These are phyloP conservation scores for Globisporangium splendens DNA, from an alignment of 352 stramenopile species.

Conservation along the genomic window DNA sequence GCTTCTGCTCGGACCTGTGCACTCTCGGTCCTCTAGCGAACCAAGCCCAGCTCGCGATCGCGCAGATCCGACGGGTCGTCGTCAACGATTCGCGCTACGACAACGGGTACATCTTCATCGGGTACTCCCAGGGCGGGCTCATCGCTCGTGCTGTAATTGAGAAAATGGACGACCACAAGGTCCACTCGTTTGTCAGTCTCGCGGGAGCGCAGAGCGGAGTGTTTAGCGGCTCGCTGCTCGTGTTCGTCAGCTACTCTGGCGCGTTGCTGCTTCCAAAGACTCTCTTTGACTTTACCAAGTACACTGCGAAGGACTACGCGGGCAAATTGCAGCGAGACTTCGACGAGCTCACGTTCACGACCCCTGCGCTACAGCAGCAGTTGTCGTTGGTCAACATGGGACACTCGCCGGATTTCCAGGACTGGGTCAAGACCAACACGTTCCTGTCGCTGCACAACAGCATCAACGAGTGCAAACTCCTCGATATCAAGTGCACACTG, in stretches of 20 bases:
- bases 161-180: slow-evolving; percentile 32
- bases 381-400: slow-evolving; percentile 15
- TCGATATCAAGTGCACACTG: neutral
- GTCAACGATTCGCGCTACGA: slow-evolving; percentile 16
- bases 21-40: slow-evolving; percentile 10
- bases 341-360: slow-evolving; percentile 7
- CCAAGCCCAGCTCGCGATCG: slow-evolving; percentile 20
- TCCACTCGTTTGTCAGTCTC: slow-evolving; percentile 20
- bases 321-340: slow-evolving; percentile 23
- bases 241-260: slow-evolving; percentile 13
- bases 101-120: slow-evolving; percentile 27
- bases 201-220: slow-evolving; percentile 22
- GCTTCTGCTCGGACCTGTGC: slow-evolving; percentile 19
- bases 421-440: slow-evolving; percentile 2
- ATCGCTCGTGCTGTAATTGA: slow-evolving; percentile 23
- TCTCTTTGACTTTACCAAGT: slow-evolving; percentile 15
- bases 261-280: slow-evolving; percentile 8
- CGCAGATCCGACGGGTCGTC: slow-evolving; percentile 11
- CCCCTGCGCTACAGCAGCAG: slow-evolving; percentile 7
- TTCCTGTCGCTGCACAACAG: slow-evolving; percentile 8
- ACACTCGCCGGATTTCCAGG: slow-evolving; percentile 2
- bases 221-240: slow-evolving; percentile 20
- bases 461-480: neutral
- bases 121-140: slow-evolving; percentile 21
- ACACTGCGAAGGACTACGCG: slow-evolving; percentile 9